Conservation (phyloP, 352 stramenopile genomes). For the Phytopythium litorale region DNA sequence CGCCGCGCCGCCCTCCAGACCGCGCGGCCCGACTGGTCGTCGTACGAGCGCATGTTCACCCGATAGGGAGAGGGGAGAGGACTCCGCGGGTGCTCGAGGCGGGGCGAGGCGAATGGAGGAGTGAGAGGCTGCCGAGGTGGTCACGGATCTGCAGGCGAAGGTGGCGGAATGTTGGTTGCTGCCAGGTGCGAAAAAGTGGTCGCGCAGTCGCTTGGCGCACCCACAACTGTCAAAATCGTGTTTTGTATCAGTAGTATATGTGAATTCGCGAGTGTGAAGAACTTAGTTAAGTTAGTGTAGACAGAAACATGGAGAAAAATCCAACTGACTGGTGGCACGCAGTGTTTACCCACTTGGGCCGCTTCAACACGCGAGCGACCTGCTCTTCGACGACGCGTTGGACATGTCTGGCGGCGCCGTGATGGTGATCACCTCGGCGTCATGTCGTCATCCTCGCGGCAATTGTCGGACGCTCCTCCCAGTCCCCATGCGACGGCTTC, state of each 20-base stretch:
- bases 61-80: background rate
- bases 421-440: no score
- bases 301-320: background rate
- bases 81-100: background rate
- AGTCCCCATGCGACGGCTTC: no score
- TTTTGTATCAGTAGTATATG: background rate
- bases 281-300: background rate
- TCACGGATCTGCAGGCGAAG: no score
- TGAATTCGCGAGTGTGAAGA: background rate
- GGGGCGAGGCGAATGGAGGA: background rate
- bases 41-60: background rate
- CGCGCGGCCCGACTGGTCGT: slow-evolving; percentile 9
- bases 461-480: no score
- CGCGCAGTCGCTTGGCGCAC: background rate
- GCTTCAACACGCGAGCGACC: background rate
- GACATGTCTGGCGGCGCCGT: no score
- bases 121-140: background rate
- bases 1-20: slow-evolving; percentile 27
- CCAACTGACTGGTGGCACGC: background rate
- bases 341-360: background rate
- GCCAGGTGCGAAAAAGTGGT: background rate
- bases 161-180: background rate
- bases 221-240: background rate
- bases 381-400: no score
- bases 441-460: no score